Evolutionary conservation across 352 stramenopile genomes (phyloP).

Genomic region (Phytophthora crassamura): DNA sequence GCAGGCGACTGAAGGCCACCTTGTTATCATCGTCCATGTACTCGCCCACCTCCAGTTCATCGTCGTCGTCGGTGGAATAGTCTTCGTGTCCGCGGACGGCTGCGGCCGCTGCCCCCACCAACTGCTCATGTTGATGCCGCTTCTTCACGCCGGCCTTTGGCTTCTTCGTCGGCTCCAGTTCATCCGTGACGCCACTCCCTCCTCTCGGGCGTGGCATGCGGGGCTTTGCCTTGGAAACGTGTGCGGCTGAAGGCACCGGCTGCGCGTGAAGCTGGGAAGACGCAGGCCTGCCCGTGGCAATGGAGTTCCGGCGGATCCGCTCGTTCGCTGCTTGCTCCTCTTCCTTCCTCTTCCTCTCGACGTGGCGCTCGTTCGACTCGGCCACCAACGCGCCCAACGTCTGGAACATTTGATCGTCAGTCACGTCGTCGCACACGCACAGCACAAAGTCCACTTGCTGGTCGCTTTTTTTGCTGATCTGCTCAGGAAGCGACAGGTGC

Average conservation of each 20-base stretch:
- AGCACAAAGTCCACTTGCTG: conserved; percentile 89
- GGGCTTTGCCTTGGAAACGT: conserved; percentile 47
- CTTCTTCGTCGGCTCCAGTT: conserved; percentile 30
- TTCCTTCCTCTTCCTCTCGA: conserved; percentile 51
- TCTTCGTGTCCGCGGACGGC: conserved; percentile 35
- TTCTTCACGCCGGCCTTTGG: conserved; percentile 15
- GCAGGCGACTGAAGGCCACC: conserved; percentile 75
- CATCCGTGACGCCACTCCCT: conserved; percentile 26
- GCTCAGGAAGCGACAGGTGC: conserved; percentile 69
- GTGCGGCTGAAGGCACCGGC: conserved; percentile 39
- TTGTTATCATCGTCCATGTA: conserved; percentile 80
- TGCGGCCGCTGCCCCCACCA: conserved; percentile 32
- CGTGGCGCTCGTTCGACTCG: conserved; percentile 79
- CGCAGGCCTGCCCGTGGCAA: conserved; percentile 15
- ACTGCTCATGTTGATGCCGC: conserved; percentile 22
- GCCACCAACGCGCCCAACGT: conserved; percentile 78
- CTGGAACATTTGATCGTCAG: conserved; percentile 92
- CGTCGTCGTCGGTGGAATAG: conserved; percentile 53
- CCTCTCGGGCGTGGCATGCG: conserved; percentile 36
- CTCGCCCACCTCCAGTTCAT: conserved; percentile 50
- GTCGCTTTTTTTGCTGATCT: conserved; percentile 70
- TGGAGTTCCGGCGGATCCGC: conserved; percentile 41
- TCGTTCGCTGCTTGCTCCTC: conserved; percentile 40
- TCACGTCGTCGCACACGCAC: conserved; percentile 89
- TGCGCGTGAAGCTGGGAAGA: conserved; percentile 27